Conservation (phyloP, 1,284 basidiomycete genomes). For the Malassezia brasiliensis region DNA sequence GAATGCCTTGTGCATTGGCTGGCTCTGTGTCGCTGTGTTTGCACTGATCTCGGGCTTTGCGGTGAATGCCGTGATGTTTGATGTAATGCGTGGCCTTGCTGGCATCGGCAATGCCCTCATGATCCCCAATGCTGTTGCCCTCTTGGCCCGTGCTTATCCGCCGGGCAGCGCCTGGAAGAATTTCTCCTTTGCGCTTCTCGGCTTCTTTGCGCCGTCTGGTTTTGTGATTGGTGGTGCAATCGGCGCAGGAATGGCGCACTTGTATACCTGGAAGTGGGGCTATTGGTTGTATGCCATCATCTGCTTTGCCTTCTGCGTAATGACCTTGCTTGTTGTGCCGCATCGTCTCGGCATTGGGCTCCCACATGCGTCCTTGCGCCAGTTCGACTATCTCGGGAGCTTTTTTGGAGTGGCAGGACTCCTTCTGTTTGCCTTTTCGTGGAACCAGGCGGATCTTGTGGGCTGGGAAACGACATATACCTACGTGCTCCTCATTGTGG, state of each 20-base stretch:
- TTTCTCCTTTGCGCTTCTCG: constrained; percentile 26
- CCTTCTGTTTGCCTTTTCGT: constrained; percentile 31
- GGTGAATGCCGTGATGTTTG: constrained; percentile 29
- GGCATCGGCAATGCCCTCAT: constrained; percentile 29
- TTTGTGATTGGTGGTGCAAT: constrained; percentile 30
- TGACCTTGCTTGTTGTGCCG: constrained; percentile 21
- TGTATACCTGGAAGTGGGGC: constrained; percentile 25
- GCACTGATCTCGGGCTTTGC: constrained; percentile 26
- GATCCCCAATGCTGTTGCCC: constrained; percentile 29
- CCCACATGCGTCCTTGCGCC: constrained; percentile 17
- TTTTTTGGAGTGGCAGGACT: constrained; percentile 25
- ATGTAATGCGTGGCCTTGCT: constrained; percentile 30
- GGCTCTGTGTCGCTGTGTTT: constrained; percentile 18
- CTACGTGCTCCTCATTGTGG: constrained; percentile 29
- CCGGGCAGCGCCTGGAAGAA: constrained; percentile 22
- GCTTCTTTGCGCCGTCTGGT: constrained; percentile 30
- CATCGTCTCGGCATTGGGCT: constrained; percentile 20
- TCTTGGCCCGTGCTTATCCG: constrained; percentile 26
- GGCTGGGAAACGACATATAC: constrained; percentile 32
- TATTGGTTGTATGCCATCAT: constrained; percentile 30
- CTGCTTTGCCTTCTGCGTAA: constrained; percentile 12
- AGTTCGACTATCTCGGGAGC: constrained; percentile 17
- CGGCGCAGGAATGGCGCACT: constrained; percentile 13
- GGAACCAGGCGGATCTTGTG: constrained; percentile 30
- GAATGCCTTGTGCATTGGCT: constrained; percentile 25